Conservation (phyloP, 495 filamentous ascomycete genomes). For the Podospora pseudopauciseta region DNA sequence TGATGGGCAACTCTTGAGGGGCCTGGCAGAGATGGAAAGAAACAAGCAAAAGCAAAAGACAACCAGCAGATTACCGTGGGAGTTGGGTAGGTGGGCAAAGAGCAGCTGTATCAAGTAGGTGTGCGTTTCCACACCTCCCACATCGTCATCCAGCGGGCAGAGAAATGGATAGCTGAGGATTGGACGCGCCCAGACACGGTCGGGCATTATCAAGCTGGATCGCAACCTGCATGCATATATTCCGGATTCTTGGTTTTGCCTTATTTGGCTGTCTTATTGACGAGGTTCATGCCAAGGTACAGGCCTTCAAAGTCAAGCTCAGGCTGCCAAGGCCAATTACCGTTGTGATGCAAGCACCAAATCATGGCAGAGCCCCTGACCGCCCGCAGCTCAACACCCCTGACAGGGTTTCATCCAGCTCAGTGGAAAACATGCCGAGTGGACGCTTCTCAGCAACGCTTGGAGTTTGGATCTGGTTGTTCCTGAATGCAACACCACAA, state of each 20-base stretch:
- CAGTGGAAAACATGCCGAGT: constrained; percentile 17
- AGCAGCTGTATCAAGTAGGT: constrained; percentile 1
- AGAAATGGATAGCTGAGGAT: background rate
- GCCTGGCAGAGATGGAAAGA: background rate
- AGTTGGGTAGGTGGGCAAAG: background rate
- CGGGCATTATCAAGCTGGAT: too few species aligned
- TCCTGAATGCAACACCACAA: constrained; percentile 20
- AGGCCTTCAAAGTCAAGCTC: constrained; percentile 11
- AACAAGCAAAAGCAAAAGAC: constrained; percentile 10
- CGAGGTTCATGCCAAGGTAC: constrained; percentile 30
- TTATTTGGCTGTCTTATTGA: constrained; percentile 20
- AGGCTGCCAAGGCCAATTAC: constrained; percentile 19
- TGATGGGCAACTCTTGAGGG: background rate
- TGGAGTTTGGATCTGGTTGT: background rate
- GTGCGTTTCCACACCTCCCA: background rate
- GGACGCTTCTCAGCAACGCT: constrained; percentile 8
- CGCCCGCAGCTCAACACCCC: constrained; percentile 7
- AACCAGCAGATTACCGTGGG: background rate
- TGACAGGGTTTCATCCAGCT: constrained; percentile 20
- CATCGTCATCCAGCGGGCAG: background rate
- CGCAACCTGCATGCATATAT: background rate
- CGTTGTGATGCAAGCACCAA: constrained; percentile 16
- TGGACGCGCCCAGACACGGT: background rate
- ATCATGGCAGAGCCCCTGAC: constrained; percentile 22
- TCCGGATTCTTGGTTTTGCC: constrained; percentile 9